phyloP scores from a whole-genome alignment of 1,284 basidiomycete species.

The Phlebopus sp. region DNA sequence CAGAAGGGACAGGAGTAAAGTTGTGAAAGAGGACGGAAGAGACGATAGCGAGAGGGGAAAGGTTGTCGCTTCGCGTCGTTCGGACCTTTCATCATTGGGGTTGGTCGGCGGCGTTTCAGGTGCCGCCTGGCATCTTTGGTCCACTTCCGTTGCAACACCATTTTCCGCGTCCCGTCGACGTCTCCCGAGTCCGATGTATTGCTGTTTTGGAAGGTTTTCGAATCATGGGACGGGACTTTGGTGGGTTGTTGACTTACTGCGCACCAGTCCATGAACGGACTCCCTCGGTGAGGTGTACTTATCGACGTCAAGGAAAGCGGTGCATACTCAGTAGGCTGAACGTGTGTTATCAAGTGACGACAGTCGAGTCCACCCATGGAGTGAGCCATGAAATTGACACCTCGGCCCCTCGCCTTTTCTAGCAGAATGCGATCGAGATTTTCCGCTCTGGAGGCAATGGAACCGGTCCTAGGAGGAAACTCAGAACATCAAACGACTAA shows the following conservation, averaged over 20 bases:
- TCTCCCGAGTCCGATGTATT: slow-evolving; percentile 84
- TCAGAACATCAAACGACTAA: neutral
- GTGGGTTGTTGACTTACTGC: slow-evolving; percentile 46
- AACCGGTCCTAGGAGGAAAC: slow-evolving; percentile 71
- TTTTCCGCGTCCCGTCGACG: slow-evolving; percentile 37
- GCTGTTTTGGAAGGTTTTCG: slow-evolving; percentile 40
- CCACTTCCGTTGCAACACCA: neutral
- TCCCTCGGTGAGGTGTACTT: slow-evolving; percentile 92
- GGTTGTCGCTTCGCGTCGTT: slow-evolving; percentile 23
- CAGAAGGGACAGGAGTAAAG: slow-evolving; percentile 85
- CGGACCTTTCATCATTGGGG: slow-evolving; percentile 29
- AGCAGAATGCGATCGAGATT: slow-evolving; percentile 76
- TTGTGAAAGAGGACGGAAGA: slow-evolving; percentile 80
- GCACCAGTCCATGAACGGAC: slow-evolving; percentile 99
- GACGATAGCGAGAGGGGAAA: slow-evolving; percentile 47
- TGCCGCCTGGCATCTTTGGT: slow-evolving; percentile 12
- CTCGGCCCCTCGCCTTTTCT: slow-evolving; percentile 64
- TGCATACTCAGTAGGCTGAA: slow-evolving; percentile 80
- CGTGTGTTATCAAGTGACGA: slow-evolving; percentile 85
- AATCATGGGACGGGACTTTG: slow-evolving; percentile 5
- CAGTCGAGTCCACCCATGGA: slow-evolving; percentile 98
- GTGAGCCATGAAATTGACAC: slow-evolving; percentile 92
- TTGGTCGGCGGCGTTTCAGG: slow-evolving; percentile 10
- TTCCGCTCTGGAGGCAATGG: slow-evolving; percentile 81
- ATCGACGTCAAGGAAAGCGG: slow-evolving; percentile 90